Conservation (phyloP, 1,284 basidiomycete species). For the Cryptococcus sp. region DNA sequence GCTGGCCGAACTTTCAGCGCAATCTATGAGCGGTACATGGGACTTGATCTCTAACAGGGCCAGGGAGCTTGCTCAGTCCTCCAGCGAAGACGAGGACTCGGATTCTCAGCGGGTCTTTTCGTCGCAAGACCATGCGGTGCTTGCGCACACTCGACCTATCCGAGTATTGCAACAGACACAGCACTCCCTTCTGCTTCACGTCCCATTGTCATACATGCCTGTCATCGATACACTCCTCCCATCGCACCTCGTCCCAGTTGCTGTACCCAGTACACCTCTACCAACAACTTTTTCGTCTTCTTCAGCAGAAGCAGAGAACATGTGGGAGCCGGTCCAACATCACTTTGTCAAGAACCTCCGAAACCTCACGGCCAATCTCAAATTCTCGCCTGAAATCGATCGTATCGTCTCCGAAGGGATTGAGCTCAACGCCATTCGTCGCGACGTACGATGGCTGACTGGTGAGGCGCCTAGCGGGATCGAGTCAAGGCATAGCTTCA, state of each 20-base stretch:
- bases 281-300: slow-evolving; percentile 1
- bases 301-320: slow-evolving; percentile 11
- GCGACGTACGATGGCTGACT: slow-evolving; percentile 75
- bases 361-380: slow-evolving; percentile 45
- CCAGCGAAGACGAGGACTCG: neutral
- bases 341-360: slow-evolving; percentile 42
- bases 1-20: neutral
- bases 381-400: slow-evolving; percentile 42
- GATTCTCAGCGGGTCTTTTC: slow-evolving; percentile 9
- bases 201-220: slow-evolving; percentile 32
- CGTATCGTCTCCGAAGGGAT: slow-evolving; percentile 61
- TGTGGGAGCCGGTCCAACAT: slow-evolving; percentile 36
- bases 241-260: slow-evolving; percentile 47
- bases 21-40: slow-evolving; percentile 11
- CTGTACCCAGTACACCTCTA: slow-evolving; percentile 29
- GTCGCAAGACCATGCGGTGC: neutral
- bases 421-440: slow-evolving; percentile 62
- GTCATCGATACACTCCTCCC: slow-evolving; percentile 50
- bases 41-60: slow-evolving; percentile 7
- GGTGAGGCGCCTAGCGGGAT: slow-evolving; percentile 70
- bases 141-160: slow-evolving; percentile 9
- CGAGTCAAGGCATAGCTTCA: slow-evolving; percentile 74
- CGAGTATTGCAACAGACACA: slow-evolving; percentile 29
- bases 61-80: slow-evolving; percentile 1
- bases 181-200: slow-evolving; percentile 37